phyloP scores from a whole-genome alignment of 345 rosid genomes.

The Noccaea caerulescens region DNA sequence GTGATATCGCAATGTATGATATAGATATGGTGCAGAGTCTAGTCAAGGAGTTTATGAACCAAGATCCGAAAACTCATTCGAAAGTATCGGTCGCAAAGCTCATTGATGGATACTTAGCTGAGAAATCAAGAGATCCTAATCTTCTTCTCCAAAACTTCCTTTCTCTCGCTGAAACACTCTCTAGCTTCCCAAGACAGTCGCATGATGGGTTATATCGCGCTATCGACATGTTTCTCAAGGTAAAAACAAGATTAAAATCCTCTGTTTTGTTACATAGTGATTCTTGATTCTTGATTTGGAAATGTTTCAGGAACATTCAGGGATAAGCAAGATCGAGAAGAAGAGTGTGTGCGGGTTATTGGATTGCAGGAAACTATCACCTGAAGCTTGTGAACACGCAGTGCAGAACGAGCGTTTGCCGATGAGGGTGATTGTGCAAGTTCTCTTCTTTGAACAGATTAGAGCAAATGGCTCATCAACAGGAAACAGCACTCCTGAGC shows the following conservation, averaged over 20 bases:
- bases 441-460: constrained; percentile 87
- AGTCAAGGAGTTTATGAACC: constrained; percentile 51
- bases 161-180: constrained; percentile 49
- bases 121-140: constrained; percentile 60
- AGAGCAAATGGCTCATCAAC: constrained; percentile 69
- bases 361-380: constrained; percentile 81
- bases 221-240: constrained; percentile 78
- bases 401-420: constrained; percentile 90
- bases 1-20: constrained; percentile 61
- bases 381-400: constrained; percentile 74
- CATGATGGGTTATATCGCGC: constrained; percentile 75
- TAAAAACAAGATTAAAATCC: constrained; percentile 17
- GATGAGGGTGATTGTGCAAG: constrained; percentile 78
- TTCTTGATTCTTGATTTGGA: neutral
- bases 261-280: neutral
- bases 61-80: constrained; percentile 39
- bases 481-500: constrained; percentile 44
- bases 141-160: constrained; percentile 49
- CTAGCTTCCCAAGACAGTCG: constrained; percentile 57
- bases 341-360: constrained; percentile 72
- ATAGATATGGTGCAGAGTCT: constrained; percentile 60
- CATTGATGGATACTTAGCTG: constrained; percentile 70
- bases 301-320: constrained; percentile 57
- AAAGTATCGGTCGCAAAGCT: constrained; percentile 55
- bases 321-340: constrained; percentile 64